Evolutionary conservation across 306 rosid genomes (phyloP).

Genomic region (Dryas drummondii): DNA sequence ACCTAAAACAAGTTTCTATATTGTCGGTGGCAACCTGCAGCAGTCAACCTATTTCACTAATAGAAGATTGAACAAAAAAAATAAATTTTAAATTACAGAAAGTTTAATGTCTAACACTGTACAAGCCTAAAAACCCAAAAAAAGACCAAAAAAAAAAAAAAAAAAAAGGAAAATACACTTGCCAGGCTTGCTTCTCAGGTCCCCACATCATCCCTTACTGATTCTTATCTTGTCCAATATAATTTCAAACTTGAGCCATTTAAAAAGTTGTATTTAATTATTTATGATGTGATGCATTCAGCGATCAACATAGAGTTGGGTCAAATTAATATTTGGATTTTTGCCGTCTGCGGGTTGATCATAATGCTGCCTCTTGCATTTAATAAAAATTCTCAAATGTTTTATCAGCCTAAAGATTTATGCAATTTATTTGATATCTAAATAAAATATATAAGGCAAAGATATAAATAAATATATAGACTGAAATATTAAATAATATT

Average conservation of each 20-base stretch:
- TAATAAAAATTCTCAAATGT: neutral
- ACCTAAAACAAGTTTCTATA: neutral
- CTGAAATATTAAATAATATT: neutral
- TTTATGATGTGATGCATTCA: neutral
- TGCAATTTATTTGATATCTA: neutral
- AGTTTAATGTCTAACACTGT: neutral
- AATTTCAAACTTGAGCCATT: neutral
- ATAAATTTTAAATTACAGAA: neutral
- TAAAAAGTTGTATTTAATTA: neutral
- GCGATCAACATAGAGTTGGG: neutral
- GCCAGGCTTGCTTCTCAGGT: neutral
- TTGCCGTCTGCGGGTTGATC: neutral
- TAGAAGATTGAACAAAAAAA: neutral
- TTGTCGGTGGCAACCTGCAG: neutral
- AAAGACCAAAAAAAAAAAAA: neutral
- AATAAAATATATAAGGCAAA: neutral
- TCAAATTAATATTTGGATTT: too few relatives aligned
- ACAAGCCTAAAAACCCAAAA: neutral
- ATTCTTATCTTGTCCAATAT: neutral
- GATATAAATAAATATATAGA: neutral
- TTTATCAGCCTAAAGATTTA: neutral
- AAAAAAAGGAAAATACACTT: neutral
- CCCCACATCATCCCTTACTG: neutral
- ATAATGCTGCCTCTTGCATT: neutral
- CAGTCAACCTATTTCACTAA: neutral